Evolutionary conservation across 106 monocot genomes (phyloP).

Genomic region (Dendrobium huoshanense): DNA sequence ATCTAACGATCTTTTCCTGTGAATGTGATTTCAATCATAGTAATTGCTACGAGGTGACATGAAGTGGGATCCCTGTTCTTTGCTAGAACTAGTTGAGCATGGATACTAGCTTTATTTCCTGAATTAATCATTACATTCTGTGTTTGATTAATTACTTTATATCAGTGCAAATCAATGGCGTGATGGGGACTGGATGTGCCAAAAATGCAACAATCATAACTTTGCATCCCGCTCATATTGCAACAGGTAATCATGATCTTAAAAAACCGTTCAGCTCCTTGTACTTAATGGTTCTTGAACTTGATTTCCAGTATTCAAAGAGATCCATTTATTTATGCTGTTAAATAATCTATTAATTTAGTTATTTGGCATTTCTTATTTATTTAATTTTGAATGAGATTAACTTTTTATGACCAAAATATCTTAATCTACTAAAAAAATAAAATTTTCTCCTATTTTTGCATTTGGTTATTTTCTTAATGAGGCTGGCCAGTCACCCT

Average conservation of each 20-base stretch:
- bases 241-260: slow-evolving; percentile 37
- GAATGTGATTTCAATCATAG: not conserved
- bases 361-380: too few species aligned
- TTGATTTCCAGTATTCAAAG: too few species aligned
- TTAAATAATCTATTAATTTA: too few species aligned
- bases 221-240: slow-evolving; percentile 58
- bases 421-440: too few species aligned
- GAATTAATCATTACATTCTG: not conserved
- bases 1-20: not conserved
- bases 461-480: too few species aligned
- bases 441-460: too few species aligned
- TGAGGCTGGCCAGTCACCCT: too few species aligned
- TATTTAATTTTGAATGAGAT: too few species aligned
- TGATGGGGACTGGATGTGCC: slow-evolving; percentile 76
- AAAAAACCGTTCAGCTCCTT: too few species aligned
- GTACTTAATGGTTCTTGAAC: too few species aligned
- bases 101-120: not conserved
- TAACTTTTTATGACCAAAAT: too few species aligned
- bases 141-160: slow-evolving; percentile 6
- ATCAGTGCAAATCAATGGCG: slow-evolving; percentile 73
- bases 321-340: too few species aligned
- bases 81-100: not conserved
- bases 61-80: not conserved
- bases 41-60: not conserved
- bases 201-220: slow-evolving; percentile 69